These are phyloP conservation scores for Suhomyces atakaporum DNA, from an alignment of 1,139 yeast genomes.

Conservation along the genomic window DNA sequence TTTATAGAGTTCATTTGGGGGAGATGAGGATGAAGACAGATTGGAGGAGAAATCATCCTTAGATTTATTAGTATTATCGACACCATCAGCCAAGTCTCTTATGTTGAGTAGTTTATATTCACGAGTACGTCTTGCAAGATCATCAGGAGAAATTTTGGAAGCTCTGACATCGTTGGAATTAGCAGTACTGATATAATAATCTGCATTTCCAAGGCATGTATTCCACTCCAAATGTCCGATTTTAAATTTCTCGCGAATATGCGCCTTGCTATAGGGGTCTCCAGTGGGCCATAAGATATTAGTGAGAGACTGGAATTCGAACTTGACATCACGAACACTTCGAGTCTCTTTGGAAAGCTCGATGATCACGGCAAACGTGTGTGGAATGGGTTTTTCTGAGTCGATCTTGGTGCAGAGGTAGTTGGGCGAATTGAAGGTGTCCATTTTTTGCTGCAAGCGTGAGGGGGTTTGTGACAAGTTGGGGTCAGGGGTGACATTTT, in stretches of 20 bases:
- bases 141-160: constrained; percentile 33
- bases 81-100: constrained; percentile 21
- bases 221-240: constrained; percentile 54
- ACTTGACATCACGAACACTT: constrained; percentile 28
- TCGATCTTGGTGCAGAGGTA: constrained; percentile 45
- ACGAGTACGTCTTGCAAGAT: constrained; percentile 40
- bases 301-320: constrained; percentile 38
- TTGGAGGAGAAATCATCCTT: constrained; percentile 11
- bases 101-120: constrained; percentile 33
- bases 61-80: not conserved
- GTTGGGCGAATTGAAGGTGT: constrained; percentile 37
- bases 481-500: constrained; percentile 13
- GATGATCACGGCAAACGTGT: constrained; percentile 47
- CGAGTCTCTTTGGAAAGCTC: constrained; percentile 40
- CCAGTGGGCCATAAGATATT: constrained; percentile 57
- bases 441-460: constrained; percentile 16
- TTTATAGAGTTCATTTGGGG: constrained; percentile 21
- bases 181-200: constrained; percentile 44
- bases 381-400: constrained; percentile 46
- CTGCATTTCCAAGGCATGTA: constrained; percentile 44
- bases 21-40: not conserved
- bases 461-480: constrained; percentile 13
- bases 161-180: constrained; percentile 39
- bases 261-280: constrained; percentile 48
- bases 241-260: constrained; percentile 48